Evolutionary conservation across 2,329 filamentous ascomycete genomes (phyloP), one percentile per base, ranked within the genome.

Genomic region (Xylariaceae sp.): DNA sequence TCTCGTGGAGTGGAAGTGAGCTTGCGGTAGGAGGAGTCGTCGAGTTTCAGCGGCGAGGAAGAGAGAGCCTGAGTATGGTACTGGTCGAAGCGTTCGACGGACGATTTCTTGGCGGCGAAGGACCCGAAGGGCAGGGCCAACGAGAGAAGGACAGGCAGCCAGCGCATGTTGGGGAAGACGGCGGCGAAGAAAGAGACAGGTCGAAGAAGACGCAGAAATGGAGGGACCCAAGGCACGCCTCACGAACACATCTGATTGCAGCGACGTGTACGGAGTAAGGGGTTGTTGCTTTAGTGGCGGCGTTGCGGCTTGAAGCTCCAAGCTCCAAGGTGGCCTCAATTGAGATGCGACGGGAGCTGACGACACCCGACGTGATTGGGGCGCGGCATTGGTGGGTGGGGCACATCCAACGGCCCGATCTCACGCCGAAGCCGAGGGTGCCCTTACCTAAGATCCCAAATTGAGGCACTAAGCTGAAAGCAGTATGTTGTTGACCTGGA

Each of bases 1-100:
- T 98, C 84, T 46, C 92, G 78, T 10, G 89, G 87, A 1, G 75
- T 63, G 12, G 75, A 64, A 3, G 85, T 94, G 46, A 96, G 65
- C 45, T 83, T 74, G 47, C 75, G 71, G 68, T 92, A 98, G 30
- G 71, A 67, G 16, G 64, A 62, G 58, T 94, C 88, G 58, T 80
- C 72, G 47, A 98, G 77, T 65, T 86, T 86, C 55, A 94, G 52
- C 5, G 88, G 81, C 17, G 73, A 62, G 4, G 74, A 72, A 27
- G 70, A 67, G 37, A 80, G 70, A 38, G 82, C 68, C 57, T 88
- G 79, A 44, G 74, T 56, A 55, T 82, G 77, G 64, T 79, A 90
- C 38, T 76, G 70, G 43, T 73, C 58, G 66, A 90, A 94, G 52
- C 75, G 77, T 57, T 85, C 76, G 41, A 55, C 63, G 25, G 58